Percentiles rank a stretch among this genome's conserved stretches.
These are phyloP conservation scores for Botrytis cinerea DNA, from an alignment of 2,329 filamentous ascomycete species.

Conservation along the genomic window DNA sequence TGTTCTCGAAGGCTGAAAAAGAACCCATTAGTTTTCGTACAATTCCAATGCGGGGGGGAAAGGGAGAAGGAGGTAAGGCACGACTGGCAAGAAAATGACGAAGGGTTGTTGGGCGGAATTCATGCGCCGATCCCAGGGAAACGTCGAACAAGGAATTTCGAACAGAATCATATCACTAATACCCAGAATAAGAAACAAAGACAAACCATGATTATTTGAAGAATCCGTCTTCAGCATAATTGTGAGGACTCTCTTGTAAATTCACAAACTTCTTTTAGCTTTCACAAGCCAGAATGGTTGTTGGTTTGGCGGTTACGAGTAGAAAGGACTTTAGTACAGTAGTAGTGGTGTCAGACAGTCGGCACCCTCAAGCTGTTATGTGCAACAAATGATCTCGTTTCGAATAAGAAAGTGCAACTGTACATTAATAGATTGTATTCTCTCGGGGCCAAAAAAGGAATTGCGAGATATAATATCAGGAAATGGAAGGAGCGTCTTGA, in stretches of 20 bases:
- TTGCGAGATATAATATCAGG: neutral
- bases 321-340: neutral
- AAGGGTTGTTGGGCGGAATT: conserved; percentile 5
- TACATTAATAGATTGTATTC: neutral
- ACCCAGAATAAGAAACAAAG: conserved; percentile 3
- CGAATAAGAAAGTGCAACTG: neutral
- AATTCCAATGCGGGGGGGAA: conserved; percentile 4
- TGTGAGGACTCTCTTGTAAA: conserved; percentile 21
- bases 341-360: neutral
- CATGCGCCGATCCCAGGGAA: conserved; percentile 27
- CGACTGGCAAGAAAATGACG: conserved; percentile 2
- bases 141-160: conserved; percentile 9
- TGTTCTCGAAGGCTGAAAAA: conserved; percentile 35
- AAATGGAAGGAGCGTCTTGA: neutral
- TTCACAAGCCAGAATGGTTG: conserved; percentile 1
- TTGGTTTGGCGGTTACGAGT: conserved; percentile 18
- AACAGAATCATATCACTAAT: neutral
- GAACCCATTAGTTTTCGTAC: conserved; percentile 26
- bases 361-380: neutral
- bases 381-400: conserved; percentile 7
- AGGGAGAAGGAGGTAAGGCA: conserved; percentile 6
- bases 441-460: no score
- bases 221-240: conserved; percentile 43
- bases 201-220: conserved; percentile 38
- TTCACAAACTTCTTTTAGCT: conserved; percentile 10